phyloP scores from a whole-genome alignment of 2,329 filamentous ascomycete species.

The Coccinonectria pachysandricola region DNA sequence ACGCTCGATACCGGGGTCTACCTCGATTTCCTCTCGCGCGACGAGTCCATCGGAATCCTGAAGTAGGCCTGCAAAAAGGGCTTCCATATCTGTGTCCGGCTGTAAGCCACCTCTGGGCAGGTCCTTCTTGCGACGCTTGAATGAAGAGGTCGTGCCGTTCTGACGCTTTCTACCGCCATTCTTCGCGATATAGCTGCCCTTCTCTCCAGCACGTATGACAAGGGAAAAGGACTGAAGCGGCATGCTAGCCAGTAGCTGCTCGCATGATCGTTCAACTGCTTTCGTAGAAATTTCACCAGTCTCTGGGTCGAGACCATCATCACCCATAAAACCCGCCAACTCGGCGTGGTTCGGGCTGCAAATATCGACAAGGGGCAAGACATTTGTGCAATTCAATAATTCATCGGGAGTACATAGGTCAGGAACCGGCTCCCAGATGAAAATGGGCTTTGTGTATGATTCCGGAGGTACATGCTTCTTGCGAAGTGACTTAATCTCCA shows the following conservation, averaged over 20 bases:
- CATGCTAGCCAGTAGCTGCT: slow-evolving; percentile 54
- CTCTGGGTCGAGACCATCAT: slow-evolving; percentile 40
- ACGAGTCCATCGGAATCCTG: slow-evolving; percentile 43
- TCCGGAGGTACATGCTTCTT: slow-evolving; percentile 28
- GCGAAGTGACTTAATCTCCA: slow-evolving; percentile 54
- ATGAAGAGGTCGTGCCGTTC: slow-evolving; percentile 12
- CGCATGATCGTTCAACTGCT: slow-evolving; percentile 48
- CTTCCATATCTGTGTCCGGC: slow-evolving; percentile 52
- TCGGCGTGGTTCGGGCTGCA: slow-evolving; percentile 80
- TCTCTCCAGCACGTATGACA: slow-evolving; percentile 60
- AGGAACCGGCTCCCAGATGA: slow-evolving; percentile 94
- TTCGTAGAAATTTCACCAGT: slow-evolving; percentile 43
- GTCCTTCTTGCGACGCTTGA: slow-evolving; percentile 32
- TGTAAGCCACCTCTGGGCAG: slow-evolving; percentile 41
- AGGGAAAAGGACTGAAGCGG: slow-evolving; percentile 55
- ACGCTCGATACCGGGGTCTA: slow-evolving; percentile 53
- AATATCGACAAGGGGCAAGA: slow-evolving; percentile 50
- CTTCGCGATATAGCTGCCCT: slow-evolving; percentile 57
- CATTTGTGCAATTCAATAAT: slow-evolving; percentile 53
- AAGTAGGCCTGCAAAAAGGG: slow-evolving; percentile 48
- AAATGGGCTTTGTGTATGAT: slow-evolving; percentile 49
- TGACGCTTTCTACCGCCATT: slow-evolving; percentile 44
- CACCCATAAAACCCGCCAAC: slow-evolving; percentile 74
- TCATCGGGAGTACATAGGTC: slow-evolving; percentile 70
- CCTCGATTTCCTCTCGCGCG: slow-evolving; percentile 46